Evolutionary conservation across 108 stramenopile species (phyloP).

Genomic region (Phaeodactylum tricornutum): DNA sequence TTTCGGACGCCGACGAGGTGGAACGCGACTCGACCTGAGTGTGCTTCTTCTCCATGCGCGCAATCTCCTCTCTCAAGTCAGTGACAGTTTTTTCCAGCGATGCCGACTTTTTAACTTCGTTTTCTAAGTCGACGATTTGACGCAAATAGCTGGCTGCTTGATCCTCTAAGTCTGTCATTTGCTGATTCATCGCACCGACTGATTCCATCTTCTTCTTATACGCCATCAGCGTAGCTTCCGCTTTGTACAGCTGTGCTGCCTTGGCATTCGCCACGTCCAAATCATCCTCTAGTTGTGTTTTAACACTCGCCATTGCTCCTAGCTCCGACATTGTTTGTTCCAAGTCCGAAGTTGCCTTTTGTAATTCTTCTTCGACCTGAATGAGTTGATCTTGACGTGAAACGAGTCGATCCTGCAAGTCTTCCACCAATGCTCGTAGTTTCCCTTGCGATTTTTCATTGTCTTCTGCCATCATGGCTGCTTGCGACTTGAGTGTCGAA

Average conservation of each 20-base stretch:
- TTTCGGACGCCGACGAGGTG: slow-evolving; percentile 39
- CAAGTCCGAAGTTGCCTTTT: slow-evolving; percentile 38
- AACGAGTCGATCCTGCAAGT: slow-evolving; percentile 69
- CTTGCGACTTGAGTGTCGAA: slow-evolving; percentile 45
- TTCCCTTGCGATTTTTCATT: slow-evolving; percentile 56
- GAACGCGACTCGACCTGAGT: slow-evolving; percentile 24
- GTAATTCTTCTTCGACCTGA: slow-evolving; percentile 46
- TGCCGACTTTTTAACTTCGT: slow-evolving; percentile 59
- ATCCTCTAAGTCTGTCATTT: slow-evolving; percentile 70
- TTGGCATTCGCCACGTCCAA: slow-evolving; percentile 74
- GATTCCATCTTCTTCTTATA: slow-evolving; percentile 75
- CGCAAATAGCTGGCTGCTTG: slow-evolving; percentile 64
- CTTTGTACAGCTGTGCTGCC: slow-evolving; percentile 65
- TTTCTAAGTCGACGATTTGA: slow-evolving; percentile 77
- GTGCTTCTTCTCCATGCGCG: slow-evolving; percentile 3
- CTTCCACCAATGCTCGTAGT: slow-evolving; percentile 62
- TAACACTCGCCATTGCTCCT: slow-evolving; percentile 53
- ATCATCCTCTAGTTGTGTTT: slow-evolving; percentile 72
- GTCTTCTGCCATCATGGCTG: slow-evolving; percentile 42
- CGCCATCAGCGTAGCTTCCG: slow-evolving; percentile 64
- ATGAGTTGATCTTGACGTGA: slow-evolving; percentile 60
- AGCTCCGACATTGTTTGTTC: slow-evolving; percentile 57
- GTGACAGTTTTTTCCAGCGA: slow-evolving; percentile 20
- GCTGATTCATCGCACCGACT: slow-evolving; percentile 62
- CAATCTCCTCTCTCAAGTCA: slow-evolving; percentile 7